These are phyloP conservation scores for Stylosanthes scabra DNA, from an alignment of 331 rosid species.

Conservation along the genomic window DNA sequence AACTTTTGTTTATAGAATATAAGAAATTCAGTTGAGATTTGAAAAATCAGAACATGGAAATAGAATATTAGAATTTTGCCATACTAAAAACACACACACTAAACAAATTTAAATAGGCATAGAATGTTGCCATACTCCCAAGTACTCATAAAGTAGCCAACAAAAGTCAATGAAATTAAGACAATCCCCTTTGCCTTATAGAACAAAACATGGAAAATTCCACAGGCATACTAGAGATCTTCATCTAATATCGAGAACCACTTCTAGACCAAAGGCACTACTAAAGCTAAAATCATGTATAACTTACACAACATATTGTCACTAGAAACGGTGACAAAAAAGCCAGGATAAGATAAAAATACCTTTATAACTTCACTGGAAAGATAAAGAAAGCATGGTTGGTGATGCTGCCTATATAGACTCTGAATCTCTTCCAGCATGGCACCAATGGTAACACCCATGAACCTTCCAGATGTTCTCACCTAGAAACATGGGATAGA, in stretches of 20 bases:
- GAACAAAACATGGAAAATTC: too few relatives aligned
- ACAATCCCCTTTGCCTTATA: not conserved
- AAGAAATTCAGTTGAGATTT: not conserved
- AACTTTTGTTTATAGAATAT: not conserved
- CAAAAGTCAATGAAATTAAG: not conserved
- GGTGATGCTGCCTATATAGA: slow-evolving; percentile 90
- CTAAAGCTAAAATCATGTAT: slow-evolving; percentile 6
- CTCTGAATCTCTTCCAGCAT: slow-evolving; percentile 98
- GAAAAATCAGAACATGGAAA: not conserved
- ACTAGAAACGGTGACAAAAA: slow-evolving; percentile 4
- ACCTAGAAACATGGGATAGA: slow-evolving; percentile 70
- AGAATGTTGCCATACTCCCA: slow-evolving; percentile 3
- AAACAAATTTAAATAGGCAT: not conserved
- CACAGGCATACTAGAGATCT: not conserved
- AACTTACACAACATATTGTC: slow-evolving; percentile 10
- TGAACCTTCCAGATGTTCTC: slow-evolving; percentile 96
- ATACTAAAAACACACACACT: not conserved
- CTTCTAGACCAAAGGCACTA: slow-evolving; percentile 15
- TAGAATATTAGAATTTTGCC: too few relatives aligned
- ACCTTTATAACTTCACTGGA: slow-evolving; percentile 99
- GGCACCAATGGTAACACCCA: slow-evolving; percentile 96
- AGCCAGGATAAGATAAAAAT: slow-evolving; percentile 9
- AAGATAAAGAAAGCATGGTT: slow-evolving; percentile 98
- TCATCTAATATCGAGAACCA: slow-evolving; percentile 14
- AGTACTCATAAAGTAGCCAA: not conserved